Evolutionary conservation across 2,329 filamentous ascomycete genomes (phyloP), one percentile per base, ranked within the genome.

Genomic region (Fusarium pseudocircinatum): DNA sequence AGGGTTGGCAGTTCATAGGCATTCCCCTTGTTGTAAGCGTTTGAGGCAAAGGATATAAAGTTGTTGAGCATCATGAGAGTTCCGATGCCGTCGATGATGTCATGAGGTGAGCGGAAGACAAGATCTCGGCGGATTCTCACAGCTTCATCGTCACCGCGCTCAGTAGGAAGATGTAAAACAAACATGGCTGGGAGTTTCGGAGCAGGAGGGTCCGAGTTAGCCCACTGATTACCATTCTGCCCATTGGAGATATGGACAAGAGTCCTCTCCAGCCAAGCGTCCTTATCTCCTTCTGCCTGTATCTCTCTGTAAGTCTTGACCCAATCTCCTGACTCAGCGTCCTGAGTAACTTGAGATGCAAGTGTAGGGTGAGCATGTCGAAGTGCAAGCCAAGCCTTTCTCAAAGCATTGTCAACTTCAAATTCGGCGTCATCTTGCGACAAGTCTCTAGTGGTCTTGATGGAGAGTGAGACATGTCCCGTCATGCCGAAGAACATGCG

Each of bases 401-500:
- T 61, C 28, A 84, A 54, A 1, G 82, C 81, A 11, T 78, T 60
- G 15, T 82, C 76, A 12, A 83, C 60, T 4, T 69, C 37, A 1
- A 43, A 18, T 13, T 71, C 63, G 14, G 73, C 67, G 0, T 77
- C 50, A 4, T 26, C 18, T 5, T 58, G 11, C 2, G 66, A n/a
- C 0, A 69, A 11, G 1, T 47, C n/a, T 2, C 60, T 16, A 5
- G 68, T 44, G 0, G 62, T n/a, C 0, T 63, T 28, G 6, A 80
- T 57, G 0, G 64, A 70, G 0, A 84, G 47, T 1, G 82, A 82
- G 4, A 84, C 49, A 24, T 81, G 81, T 0, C 82, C 83, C 0
- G 84, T 84, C 9, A 86, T 84, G 5, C 81, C 81, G 56, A 85
- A 85, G 67, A 81, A 83, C 59, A 79, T 81, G 2, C 83, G 82